phyloP scores from a whole-genome alignment of 148 eudicot genomes.

The Fagopyrum homotropicum region DNA sequence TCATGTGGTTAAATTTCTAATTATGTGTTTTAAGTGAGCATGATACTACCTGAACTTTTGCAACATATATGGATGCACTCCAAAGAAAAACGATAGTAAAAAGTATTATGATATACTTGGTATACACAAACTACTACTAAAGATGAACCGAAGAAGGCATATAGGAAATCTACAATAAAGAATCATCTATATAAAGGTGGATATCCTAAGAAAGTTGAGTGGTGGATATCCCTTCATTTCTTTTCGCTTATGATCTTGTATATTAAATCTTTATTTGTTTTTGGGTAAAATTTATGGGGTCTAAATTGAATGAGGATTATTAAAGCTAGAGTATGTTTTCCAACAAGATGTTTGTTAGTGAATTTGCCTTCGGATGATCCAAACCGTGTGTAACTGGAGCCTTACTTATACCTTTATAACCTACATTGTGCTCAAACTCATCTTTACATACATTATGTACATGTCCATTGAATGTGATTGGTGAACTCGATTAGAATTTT shows the following conservation, averaged over 20 bases:
- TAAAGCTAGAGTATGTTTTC: not conserved
- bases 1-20: not conserved
- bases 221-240: not conserved
- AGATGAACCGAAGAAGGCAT: conserved; percentile 70
- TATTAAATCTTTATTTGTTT: not conserved
- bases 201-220: conserved; percentile 59
- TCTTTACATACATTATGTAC: not conserved
- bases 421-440: too few species aligned
- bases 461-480: not conserved
- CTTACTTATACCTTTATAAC: too few species aligned
- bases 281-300: not conserved
- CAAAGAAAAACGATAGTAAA: conserved; percentile 38
- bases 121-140: conserved; percentile 37
- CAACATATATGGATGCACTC: conserved; percentile 47
- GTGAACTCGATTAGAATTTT: not conserved
- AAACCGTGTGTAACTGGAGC: not conserved
- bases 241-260: not conserved
- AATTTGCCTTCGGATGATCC: not conserved
- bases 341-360: not conserved
- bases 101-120: conserved; percentile 66
- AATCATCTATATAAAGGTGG: conserved; percentile 79
- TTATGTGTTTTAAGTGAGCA: not conserved
- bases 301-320: not conserved
- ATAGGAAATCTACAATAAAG: conserved; percentile 54
- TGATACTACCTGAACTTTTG: not conserved